Evolutionary conservation across 2,329 filamentous ascomycete genomes (phyloP).

Genomic region (Fusarium clavum): DNA sequence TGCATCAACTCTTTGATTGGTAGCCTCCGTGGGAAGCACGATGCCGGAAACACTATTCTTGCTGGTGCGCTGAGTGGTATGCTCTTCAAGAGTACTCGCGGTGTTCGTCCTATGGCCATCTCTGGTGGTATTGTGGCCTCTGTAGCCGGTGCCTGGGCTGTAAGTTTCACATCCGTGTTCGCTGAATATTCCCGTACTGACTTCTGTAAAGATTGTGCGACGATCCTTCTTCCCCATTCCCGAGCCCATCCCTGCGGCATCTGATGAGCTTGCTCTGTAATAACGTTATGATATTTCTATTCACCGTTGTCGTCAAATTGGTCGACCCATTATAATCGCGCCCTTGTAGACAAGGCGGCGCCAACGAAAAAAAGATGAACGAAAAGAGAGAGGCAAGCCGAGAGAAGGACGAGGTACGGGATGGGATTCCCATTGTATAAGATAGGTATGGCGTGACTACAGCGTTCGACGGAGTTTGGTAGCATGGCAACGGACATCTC

Average conservation of each 20-base stretch:
- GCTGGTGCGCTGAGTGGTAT: constrained; percentile 91
- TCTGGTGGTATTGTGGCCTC: constrained; percentile 90
- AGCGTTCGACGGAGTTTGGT: constrained; percentile 48
- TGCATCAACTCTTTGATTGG: constrained; percentile 88
- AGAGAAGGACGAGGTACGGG: constrained; percentile 30
- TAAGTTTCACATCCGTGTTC: constrained; percentile 63
- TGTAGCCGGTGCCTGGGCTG: constrained; percentile 89
- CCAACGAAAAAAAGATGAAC: constrained; percentile 21
- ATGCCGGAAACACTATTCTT: constrained; percentile 86
- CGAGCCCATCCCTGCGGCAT: constrained; percentile 48
- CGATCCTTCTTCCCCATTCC: constrained; percentile 57
- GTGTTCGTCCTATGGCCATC: constrained; percentile 91
- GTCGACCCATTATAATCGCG: constrained; percentile 40
- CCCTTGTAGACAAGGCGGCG: constrained; percentile 15
- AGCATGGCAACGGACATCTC: constrained; percentile 63
- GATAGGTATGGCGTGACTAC: constrained; percentile 46
- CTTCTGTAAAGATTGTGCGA: constrained; percentile 50
- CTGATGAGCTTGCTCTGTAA: constrained; percentile 49
- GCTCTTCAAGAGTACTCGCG: constrained; percentile 96
- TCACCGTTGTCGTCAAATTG: constrained; percentile 28
- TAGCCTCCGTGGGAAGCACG: constrained; percentile 84
- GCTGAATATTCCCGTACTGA: constrained; percentile 10
- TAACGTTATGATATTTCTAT: constrained; percentile 38
- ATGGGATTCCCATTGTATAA: constrained; percentile 44
- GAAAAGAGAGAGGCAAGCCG: constrained; percentile 16